These are phyloP conservation scores for Thuja plicata DNA, from an alignment of 83 land plant genomes.

Conservation along the genomic window DNA sequence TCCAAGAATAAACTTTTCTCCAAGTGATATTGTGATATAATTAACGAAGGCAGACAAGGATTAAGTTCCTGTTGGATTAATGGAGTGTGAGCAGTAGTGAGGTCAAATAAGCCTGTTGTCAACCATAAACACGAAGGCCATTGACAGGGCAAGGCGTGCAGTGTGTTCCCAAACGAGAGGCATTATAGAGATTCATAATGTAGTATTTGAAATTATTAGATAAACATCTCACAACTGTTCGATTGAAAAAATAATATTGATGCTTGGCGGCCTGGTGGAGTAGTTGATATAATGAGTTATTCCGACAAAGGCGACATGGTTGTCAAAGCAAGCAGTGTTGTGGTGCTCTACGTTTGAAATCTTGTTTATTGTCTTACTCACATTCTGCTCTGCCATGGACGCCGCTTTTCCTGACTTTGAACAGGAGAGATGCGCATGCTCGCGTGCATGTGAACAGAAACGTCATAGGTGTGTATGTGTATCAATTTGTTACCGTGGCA, in stretches of 20 bases:
- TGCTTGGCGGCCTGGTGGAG: background rate
- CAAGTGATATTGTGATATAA: too few relatives aligned
- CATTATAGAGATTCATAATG: conserved; percentile 2
- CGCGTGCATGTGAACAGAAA: conserved; percentile 13
- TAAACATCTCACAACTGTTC: background rate
- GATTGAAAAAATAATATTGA: background rate
- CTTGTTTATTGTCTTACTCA: conserved; percentile 6
- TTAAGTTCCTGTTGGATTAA: background rate
- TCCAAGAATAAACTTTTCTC: too few relatives aligned
- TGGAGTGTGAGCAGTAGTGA: background rate
- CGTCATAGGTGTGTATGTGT: conserved; percentile 4
- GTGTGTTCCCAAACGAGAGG: background rate
- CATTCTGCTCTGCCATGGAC: background rate
- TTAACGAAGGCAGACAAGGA: too few relatives aligned
- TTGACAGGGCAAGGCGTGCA: conserved; percentile 2
- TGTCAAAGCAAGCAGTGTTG: background rate
- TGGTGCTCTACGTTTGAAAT: background rate
- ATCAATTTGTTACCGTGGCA: background rate
- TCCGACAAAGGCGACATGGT: conserved; percentile 7
- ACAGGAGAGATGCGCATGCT: conserved; percentile 16
- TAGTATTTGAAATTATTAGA: background rate
- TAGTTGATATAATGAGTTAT: background rate
- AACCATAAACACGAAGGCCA: background rate
- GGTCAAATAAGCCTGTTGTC: too few relatives aligned
- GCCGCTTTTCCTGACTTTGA: conserved; percentile 14